Base-by-base conservation (phyloP, 257 asterid species). In the Penstemon barbatus region DNA sequence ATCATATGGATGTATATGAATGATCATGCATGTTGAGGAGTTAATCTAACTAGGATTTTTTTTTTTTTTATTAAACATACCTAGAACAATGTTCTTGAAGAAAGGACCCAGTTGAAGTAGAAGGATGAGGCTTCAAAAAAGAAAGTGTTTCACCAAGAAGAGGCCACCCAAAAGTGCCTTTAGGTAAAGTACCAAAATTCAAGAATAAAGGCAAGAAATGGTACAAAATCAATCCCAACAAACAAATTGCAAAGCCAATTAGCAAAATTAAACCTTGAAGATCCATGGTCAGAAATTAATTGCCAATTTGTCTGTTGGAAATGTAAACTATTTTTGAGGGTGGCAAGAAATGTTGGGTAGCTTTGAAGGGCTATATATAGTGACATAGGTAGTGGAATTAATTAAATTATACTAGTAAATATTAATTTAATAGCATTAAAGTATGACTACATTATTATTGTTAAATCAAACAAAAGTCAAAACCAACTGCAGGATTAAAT, bases 121-220 rank as follows among this genome's bases (percentile, higher is more conserved):
- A 88, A 72, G 93, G 70, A 57, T 88, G 96, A 73, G 93, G 92
- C 71, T 82, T 84, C 75, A 88, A 69, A 75, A 86, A 88, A 25
- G 86, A 58, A 33, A 88, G 82, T 66, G 96, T 88, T 77, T 88
- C 96, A 2, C 96, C 96, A 63, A 86, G 78, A 73, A 88, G 58
- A 11, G 93, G 96, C 89, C 89, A 88, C 3, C 96, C 96, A 56
- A 88, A 88, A 43, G 81, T 75, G 7, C 96, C 96, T 66, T 66
- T 76, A 0, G 93, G 96, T 44, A 87, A 38, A 50, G 56, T 44
- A n/a, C 70, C 72, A 56, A 61, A 66, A 33, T 79, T 78, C 61
- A 71, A 19, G 65, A 84, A 75, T 83, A 86, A 79, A 49, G 96
- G 96, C 74, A 79, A 78, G 75, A 84, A 88, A 80, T 88, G 93